phyloP scores from a whole-genome alignment of 495 filamentous ascomycete species.

The Tuber melanosporum region DNA sequence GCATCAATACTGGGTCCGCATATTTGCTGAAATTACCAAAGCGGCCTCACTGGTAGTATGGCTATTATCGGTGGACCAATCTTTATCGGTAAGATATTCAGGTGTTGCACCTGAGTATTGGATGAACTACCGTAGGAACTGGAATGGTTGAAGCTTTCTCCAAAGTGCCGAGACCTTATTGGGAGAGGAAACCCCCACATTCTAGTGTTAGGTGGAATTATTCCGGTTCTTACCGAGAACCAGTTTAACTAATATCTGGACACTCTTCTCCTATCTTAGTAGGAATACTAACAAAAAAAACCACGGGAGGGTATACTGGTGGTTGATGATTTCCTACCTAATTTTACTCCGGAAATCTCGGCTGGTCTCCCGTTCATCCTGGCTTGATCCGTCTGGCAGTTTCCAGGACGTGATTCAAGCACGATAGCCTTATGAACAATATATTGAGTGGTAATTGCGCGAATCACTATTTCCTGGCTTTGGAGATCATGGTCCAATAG shows the following conservation, averaged over 20 bases:
- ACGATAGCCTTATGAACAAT: background rate
- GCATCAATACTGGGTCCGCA: background rate
- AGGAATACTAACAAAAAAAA: background rate
- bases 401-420: background rate
- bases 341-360: background rate
- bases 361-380: background rate
- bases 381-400: background rate
- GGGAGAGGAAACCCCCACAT: background rate
- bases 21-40: background rate
- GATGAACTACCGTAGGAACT: background rate
- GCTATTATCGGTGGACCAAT: background rate
- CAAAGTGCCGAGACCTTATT: background rate
- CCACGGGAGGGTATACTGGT: background rate
- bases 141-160: background rate
- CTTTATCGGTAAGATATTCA: background rate
- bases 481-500: background rate
- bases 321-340: background rate
- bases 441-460: background rate
- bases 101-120: background rate
- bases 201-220: background rate
- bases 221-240: background rate
- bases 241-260: background rate
- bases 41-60: background rate
- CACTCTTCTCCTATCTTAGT: background rate
- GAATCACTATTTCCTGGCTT: background rate